Evolutionary conservation across 2,329 filamentous ascomycete genomes (phyloP), one percentile per base, ranked within the genome.

Genomic region (Clonostachys byssicola): DNA sequence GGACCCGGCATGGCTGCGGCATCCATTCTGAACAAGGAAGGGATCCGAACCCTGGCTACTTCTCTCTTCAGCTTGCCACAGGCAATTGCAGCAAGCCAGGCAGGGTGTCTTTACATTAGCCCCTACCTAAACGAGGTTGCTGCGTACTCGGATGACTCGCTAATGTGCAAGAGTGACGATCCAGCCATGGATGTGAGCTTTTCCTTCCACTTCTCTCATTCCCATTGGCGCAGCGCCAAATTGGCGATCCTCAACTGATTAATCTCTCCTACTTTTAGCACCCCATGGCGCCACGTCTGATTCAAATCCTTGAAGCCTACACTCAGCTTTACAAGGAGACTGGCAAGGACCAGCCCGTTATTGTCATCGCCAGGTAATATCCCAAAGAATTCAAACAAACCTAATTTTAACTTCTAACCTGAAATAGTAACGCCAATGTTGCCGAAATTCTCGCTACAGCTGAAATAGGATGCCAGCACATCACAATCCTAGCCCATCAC

Each of bases 221-320:
- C n/a, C n/a, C n/a, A n/a, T n/a, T n/a, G n/a, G n/a, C n/a, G n/a
- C n/a, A n/a, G n/a, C n/a, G n/a, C n/a, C n/a, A n/a, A n/a, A n/a
- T n/a, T n/a, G n/a, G n/a, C n/a, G n/a, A n/a, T n/a, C n/a, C n/a
- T n/a, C n/a, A n/a, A n/a, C n/a, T n/a, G n/a, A n/a, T n/a, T n/a
- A n/a, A n/a, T n/a, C n/a, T n/a, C n/a, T n/a, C n/a, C n/a, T n/a
- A n/a, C n/a, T n/a, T n/a, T n/a, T 57, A 74, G 47, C 73, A 77
- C 48, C 68, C 73, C 33, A 75, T 72, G 60, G 70, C 71, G 8
- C 60, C 72, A 1, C 65, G 73, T 14, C 57, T 75, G n/a, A 49
- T 74, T 16, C 72, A 75, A 51, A 77, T 77, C 41, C 59, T 74
- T 14, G 68, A 75, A 49, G 71, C 65, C 0, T 77, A 75, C 58